A percentile compares a stretch with the other conserved stretches of the same genome.
Evolutionary conservation across 345 rosid species (phyloP).

Genomic region (Moricandia arvensis): DNA sequence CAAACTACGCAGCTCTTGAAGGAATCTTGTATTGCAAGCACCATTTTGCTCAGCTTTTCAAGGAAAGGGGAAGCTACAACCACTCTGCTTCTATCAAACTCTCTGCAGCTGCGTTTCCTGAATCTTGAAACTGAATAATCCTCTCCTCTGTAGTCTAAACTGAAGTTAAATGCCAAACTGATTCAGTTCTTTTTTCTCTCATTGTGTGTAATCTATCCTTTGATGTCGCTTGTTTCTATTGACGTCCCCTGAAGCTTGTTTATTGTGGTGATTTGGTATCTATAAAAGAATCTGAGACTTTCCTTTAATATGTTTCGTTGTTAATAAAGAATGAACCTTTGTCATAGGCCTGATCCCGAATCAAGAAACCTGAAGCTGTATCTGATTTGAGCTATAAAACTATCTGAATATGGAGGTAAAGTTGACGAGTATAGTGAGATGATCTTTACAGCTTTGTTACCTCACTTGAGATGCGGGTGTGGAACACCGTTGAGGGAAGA

Average conservation of each 20-base stretch:
- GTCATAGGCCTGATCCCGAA: no score
- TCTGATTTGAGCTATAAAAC: no score
- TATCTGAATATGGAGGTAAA: slow-evolving; percentile 36
- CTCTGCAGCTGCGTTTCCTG: slow-evolving; percentile 38
- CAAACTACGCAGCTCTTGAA: slow-evolving; percentile 71
- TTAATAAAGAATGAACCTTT: no score
- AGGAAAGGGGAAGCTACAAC: slow-evolving; percentile 94
- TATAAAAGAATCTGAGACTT: slow-evolving; percentile 8
- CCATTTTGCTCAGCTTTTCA: slow-evolving; percentile 49
- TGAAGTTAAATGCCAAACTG: slow-evolving; percentile 24
- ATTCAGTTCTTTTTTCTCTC: not conserved
- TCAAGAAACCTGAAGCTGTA: no score
- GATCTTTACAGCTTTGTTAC: slow-evolving; percentile 59
- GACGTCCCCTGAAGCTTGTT: slow-evolving; percentile 14
- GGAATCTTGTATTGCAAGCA: slow-evolving; percentile 81
- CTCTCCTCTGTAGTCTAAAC: slow-evolving; percentile 20
- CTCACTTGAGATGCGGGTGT: no score
- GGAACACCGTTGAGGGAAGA: slow-evolving; percentile 86
- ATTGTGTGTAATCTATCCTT: slow-evolving; percentile 29
- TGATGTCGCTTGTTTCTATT: no score
- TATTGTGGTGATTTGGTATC: slow-evolving; percentile 15
- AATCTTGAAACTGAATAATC: slow-evolving; percentile 34
- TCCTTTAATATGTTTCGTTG: not conserved
- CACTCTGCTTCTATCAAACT: no score
- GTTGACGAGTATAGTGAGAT: slow-evolving; percentile 76